Conservation (phyloP, 192 early-diverging fungal genomes). For the Gryganskiella cystojenkinii region DNA sequence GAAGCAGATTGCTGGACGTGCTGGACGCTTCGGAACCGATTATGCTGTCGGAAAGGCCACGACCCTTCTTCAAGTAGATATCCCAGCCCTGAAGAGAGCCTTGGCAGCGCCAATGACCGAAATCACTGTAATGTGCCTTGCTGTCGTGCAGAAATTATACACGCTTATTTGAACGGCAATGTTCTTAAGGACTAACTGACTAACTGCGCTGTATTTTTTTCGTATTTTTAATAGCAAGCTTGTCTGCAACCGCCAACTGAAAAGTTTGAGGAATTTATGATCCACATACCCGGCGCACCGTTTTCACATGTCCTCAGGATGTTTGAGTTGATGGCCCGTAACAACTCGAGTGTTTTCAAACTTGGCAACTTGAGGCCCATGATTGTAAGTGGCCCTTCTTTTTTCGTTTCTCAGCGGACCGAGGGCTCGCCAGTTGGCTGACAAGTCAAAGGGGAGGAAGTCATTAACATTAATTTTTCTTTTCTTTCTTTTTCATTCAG, state of each 20-base stretch:
- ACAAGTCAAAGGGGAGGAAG: not conserved
- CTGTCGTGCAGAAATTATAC: conserved; percentile 12
- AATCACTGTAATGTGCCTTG: conserved; percentile 18
- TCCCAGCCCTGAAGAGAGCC: conserved; percentile 28
- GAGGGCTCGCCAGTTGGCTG: not conserved
- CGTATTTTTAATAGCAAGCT: conserved; percentile 21
- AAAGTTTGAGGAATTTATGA: conserved; percentile 31
- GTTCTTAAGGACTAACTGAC: too few species aligned
- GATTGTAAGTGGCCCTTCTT: conserved; percentile 33
- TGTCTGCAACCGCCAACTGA: conserved; percentile 37
- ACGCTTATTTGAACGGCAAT: not conserved
- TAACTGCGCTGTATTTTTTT: too few species aligned
- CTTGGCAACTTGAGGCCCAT: conserved; percentile 18
- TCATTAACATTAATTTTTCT: not conserved
- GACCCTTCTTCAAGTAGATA: conserved; percentile 58
- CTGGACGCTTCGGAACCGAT: conserved; percentile 84
- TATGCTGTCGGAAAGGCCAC: conserved; percentile 77
- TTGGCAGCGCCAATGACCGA: conserved; percentile 26
- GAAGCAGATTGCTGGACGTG: conserved; percentile 95
- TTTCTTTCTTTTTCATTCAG: conserved; percentile 8
- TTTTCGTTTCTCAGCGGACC: too few species aligned
- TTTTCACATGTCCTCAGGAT: conserved; percentile 40
- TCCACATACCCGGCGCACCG: conserved; percentile 37
- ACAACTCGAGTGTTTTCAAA: conserved; percentile 40
- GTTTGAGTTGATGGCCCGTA: conserved; percentile 37